Conservation (phyloP, 2,329 filamentous ascomycete species). For the Salinomyces thailandicus region DNA sequence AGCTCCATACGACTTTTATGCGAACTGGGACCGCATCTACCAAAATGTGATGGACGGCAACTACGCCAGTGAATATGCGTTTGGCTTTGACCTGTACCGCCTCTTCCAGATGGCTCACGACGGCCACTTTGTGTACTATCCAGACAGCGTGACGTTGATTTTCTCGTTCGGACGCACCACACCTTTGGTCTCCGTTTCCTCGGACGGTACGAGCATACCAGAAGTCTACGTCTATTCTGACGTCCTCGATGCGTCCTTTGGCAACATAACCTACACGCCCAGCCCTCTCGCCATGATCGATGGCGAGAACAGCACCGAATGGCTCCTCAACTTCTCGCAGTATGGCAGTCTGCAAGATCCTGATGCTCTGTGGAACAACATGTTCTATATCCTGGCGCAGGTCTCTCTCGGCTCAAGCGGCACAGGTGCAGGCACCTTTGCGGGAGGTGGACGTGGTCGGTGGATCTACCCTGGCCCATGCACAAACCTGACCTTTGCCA, state of each 20-base stretch:
- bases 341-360: constrained; percentile 44
- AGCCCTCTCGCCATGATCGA: constrained; percentile 47
- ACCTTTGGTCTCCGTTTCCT: constrained; percentile 49
- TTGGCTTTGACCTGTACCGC: constrained; percentile 42
- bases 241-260: constrained; percentile 31
- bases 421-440: constrained; percentile 35
- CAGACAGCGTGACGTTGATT: constrained; percentile 42
- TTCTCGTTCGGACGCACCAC: constrained; percentile 43
- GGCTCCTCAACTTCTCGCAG: constrained; percentile 39
- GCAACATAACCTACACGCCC: constrained; percentile 33
- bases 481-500: constrained; percentile 37
- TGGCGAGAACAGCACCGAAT: constrained; percentile 42
- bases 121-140: constrained; percentile 51
- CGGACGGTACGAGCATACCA: constrained; percentile 49
- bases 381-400: constrained; percentile 38
- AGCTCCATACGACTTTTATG: constrained; percentile 32
- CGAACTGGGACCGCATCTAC: constrained; percentile 29
- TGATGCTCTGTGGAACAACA: constrained; percentile 46
- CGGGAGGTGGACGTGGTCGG: constrained; percentile 34
- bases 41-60: constrained; percentile 26
- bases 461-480: constrained; percentile 34
- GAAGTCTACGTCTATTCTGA: constrained; percentile 46
- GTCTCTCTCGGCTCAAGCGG: constrained; percentile 32
- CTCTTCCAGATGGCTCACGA: constrained; percentile 50
- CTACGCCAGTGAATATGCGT: constrained; percentile 35